Evolutionary conservation across 1,284 basidiomycete genomes (phyloP).

Genomic region (Exobasidium rhododendri): DNA sequence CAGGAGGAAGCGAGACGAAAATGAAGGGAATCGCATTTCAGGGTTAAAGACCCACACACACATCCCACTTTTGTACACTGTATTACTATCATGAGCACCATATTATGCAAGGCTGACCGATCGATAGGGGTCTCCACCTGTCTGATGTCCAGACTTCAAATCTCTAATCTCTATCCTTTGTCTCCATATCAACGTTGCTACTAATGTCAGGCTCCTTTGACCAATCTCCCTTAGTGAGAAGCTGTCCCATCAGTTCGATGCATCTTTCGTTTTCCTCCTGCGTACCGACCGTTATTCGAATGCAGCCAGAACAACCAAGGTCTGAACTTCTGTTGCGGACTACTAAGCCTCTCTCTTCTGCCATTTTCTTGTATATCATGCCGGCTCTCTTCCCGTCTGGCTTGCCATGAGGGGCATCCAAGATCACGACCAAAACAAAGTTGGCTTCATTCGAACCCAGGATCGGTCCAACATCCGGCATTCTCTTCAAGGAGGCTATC

Average conservation of each 20-base stretch:
- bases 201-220: neutral
- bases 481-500: slow-evolving; percentile 59
- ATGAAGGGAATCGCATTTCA: slow-evolving; percentile 23
- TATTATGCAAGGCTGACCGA: too few species aligned
- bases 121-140: too few species aligned
- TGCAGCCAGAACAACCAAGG: slow-evolving; percentile 77
- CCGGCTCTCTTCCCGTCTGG: slow-evolving; percentile 71
- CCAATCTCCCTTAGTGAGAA: slow-evolving; percentile 26
- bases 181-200: neutral
- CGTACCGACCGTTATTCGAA: slow-evolving; percentile 87
- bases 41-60: slow-evolving; percentile 21
- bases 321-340: slow-evolving; percentile 86
- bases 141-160: too few species aligned
- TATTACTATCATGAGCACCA: slow-evolving; percentile 5
- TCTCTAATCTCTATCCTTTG: neutral
- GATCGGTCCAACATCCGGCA: slow-evolving; percentile 63
- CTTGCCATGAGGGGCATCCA: slow-evolving; percentile 59
- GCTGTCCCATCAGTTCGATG: slow-evolving; percentile 36
- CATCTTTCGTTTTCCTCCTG: slow-evolving; percentile 63
- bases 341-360: slow-evolving; percentile 79
- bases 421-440: slow-evolving; percentile 79
- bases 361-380: slow-evolving; percentile 75
- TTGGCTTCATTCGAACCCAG: slow-evolving; percentile 87
- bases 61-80: neutral
- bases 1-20: slow-evolving; percentile 18